Evolutionary conservation across 306 rosid species (phyloP).

Genomic region (Castanea sativa): DNA sequence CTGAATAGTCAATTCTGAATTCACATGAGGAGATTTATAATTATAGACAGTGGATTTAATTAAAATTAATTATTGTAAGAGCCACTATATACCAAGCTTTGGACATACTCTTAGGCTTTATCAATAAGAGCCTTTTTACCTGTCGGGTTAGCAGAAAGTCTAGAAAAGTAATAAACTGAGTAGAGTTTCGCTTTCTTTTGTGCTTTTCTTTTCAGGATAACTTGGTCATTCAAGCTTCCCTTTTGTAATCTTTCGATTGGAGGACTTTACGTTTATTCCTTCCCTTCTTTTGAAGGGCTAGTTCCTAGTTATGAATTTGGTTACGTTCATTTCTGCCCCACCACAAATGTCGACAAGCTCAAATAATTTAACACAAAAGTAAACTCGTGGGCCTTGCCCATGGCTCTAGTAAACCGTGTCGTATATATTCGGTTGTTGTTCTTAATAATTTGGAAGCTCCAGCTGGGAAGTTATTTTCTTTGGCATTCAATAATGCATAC

Average conservation of each 20-base stretch:
- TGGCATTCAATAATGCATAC: too few species aligned
- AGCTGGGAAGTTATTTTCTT: too few species aligned
- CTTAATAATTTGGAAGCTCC: background rate
- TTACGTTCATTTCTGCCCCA: conserved; percentile 2
- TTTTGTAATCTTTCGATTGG: conserved; percentile 7
- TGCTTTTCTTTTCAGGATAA: conserved; percentile 34
- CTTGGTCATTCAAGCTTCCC: conserved; percentile 45
- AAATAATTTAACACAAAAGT: background rate
- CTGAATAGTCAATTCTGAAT: too few species aligned
- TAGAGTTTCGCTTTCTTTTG: conserved; percentile 21
- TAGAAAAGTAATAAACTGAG: conserved; percentile 24
- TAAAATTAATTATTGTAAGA: background rate
- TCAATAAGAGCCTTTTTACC: conserved; percentile 22
- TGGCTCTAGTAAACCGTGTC: background rate
- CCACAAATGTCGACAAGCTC: background rate
- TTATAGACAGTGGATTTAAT: too few species aligned
- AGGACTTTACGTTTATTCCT: conserved; percentile 46
- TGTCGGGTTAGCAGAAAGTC: conserved; percentile 28
- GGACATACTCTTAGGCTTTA: conserved; percentile 24
- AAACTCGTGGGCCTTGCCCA: background rate
- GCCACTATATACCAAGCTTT: conserved; percentile 32
- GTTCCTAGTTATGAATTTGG: background rate
- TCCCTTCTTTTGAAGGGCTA: conserved; percentile 27
- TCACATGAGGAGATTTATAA: too few species aligned
- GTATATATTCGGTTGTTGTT: background rate